A percentile compares a stretch with the other conserved stretches of the same genome.
phyloP scores from a whole-genome alignment of 208 protist species.

The Balamuthia mandrillaris region DNA sequence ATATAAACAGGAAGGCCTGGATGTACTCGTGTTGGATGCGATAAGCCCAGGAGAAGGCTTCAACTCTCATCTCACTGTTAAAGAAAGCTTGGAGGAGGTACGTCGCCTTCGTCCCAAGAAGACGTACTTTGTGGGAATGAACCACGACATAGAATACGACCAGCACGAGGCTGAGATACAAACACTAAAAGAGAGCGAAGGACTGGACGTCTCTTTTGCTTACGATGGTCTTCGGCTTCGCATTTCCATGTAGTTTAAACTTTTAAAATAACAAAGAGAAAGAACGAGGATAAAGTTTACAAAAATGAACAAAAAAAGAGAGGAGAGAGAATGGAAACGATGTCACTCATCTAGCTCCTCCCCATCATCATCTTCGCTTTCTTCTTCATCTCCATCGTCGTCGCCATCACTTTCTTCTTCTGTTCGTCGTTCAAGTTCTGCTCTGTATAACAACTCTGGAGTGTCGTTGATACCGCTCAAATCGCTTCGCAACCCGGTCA shows the following conservation, averaged over 20 bases:
- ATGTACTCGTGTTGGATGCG: background rate
- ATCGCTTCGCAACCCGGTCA: background rate
- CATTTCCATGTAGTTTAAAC: no score
- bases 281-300: no score
- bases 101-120: background rate
- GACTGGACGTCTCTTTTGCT: background rate
- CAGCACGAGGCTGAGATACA: background rate
- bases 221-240: no score
- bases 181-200: background rate
- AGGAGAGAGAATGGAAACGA: no score
- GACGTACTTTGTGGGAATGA: slow-evolving; percentile 5
- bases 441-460: background rate
- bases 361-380: no score
- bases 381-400: background rate
- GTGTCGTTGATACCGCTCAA: background rate
- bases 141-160: background rate
- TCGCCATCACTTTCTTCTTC: background rate
- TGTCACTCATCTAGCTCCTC: no score
- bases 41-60: background rate
- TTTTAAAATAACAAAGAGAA: no score
- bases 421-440: background rate
- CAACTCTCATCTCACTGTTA: background rate
- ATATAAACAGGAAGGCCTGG: no score
- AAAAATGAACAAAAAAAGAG: no score
- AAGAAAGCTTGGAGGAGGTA: background rate